Evolutionary conservation across 306 rosid genomes (phyloP).

Genomic region (Prinsepia uniflora): DNA sequence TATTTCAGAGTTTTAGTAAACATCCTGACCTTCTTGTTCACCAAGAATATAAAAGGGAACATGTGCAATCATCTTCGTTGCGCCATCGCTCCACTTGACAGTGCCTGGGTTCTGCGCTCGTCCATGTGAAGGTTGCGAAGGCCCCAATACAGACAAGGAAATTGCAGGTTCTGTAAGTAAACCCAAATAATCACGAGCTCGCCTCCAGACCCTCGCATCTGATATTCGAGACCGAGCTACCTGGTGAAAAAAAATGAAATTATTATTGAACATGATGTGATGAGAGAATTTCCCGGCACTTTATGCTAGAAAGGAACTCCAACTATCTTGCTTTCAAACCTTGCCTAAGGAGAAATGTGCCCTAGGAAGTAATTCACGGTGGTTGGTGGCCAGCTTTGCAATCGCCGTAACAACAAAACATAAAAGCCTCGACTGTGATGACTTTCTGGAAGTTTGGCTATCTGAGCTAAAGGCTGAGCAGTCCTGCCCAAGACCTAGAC

Average conservation of each 20-base stretch:
- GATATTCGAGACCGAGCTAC: conserved; percentile 88
- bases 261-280: background rate
- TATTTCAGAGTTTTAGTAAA: background rate
- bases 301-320: background rate
- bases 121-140: conserved; percentile 62
- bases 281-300: background rate
- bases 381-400: conserved; percentile 91
- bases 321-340: conserved; percentile 33
- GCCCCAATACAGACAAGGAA: conserved; percentile 81
- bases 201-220: conserved; percentile 78
- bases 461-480: conserved; percentile 42
- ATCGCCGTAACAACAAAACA: conserved; percentile 93
- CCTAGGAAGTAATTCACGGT: conserved; percentile 82
- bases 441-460: conserved; percentile 57
- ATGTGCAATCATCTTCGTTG: conserved; percentile 80
- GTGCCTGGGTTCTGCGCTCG: conserved; percentile 58
- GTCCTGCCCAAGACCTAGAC: conserved; percentile 72
- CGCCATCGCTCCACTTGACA: conserved; percentile 80
- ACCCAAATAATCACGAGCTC: conserved; percentile 88
- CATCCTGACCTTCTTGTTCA: conserved; percentile 63
- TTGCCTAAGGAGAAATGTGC: conserved; percentile 93
- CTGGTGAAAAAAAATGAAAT: conserved; percentile 38
- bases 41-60: conserved; percentile 87
- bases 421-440: conserved; percentile 86
- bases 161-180: conserved; percentile 85